phyloP scores from a whole-genome alignment of 176 grass and related monocot species.

The Oryza glaberrima region DNA sequence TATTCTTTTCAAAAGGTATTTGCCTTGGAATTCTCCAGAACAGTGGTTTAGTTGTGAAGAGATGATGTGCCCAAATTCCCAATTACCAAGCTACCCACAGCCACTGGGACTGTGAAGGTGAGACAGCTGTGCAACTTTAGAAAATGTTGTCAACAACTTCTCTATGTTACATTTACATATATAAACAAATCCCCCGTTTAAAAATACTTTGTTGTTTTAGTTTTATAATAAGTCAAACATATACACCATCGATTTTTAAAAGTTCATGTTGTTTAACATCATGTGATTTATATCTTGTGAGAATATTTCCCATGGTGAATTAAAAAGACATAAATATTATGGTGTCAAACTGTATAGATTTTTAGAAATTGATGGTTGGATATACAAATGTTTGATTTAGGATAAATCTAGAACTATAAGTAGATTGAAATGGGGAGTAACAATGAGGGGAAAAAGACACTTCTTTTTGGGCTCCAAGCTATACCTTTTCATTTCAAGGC shows the following conservation, averaged over 20 bases:
- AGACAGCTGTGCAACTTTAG: neutral
- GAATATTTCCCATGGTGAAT: no score
- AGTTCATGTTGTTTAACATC: no score
- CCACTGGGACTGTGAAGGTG: neutral
- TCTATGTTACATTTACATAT: neutral
- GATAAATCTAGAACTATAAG: no score
- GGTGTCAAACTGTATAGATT: no score
- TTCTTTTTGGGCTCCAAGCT: neutral
- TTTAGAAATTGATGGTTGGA: no score
- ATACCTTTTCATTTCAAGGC: neutral
- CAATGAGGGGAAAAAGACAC: neutral
- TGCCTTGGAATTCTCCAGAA: conserved; percentile 8
- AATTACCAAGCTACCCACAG: neutral
- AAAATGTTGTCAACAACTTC: neutral
- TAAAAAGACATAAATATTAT: no score
- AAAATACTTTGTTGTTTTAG: no score
- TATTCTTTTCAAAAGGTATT: neutral
- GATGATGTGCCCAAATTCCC: neutral
- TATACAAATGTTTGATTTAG: no score
- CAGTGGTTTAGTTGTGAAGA: conserved; percentile 6
- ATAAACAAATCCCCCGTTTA: no score
- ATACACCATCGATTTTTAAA: no score
- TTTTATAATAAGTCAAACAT: no score
- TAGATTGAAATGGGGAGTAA: neutral
- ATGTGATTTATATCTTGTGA: no score